Evolutionary conservation across 176 grass and related monocot species (phyloP).

Genomic region (Lolium multiflorum): DNA sequence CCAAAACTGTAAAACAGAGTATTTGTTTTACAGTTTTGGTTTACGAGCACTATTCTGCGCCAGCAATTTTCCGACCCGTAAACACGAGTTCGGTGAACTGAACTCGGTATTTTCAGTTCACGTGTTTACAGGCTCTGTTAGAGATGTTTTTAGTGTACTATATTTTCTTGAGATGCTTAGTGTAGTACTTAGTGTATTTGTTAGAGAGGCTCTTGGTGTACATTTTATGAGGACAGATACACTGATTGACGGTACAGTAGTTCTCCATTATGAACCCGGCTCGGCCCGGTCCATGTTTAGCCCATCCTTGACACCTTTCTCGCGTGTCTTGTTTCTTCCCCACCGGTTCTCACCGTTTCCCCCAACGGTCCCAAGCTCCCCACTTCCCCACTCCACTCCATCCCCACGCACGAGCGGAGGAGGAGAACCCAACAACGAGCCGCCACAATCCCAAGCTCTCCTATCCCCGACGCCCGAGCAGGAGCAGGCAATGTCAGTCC

Average conservation of each 20-base stretch:
- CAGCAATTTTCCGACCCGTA: too few relatives aligned
- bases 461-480: background rate
- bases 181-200: too few relatives aligned
- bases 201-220: too few relatives aligned
- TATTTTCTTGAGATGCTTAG: too few relatives aligned
- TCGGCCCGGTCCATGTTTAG: slow-evolving; percentile 31
- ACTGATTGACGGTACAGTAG: background rate
- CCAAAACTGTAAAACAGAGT: too few relatives aligned
- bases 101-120: too few relatives aligned
- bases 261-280: background rate
- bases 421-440: slow-evolving; percentile 37
- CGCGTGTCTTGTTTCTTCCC: slow-evolving; percentile 30
- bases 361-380: slow-evolving; percentile 19
- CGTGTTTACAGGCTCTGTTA: too few relatives aligned
- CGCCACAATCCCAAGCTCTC: slow-evolving; percentile 44
- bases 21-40: too few relatives aligned
- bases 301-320: background rate
- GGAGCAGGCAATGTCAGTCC: slow-evolving; percentile 52
- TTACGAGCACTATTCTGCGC: too few relatives aligned
- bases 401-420: slow-evolving; percentile 13
- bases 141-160: too few relatives aligned
- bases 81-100: too few relatives aligned
- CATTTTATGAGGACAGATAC: background rate
- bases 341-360: background rate
- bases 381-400: slow-evolving; percentile 20